Base-by-base conservation (phyloP, 805 yeast genomes). In the Yarrowia sp. region DNA sequence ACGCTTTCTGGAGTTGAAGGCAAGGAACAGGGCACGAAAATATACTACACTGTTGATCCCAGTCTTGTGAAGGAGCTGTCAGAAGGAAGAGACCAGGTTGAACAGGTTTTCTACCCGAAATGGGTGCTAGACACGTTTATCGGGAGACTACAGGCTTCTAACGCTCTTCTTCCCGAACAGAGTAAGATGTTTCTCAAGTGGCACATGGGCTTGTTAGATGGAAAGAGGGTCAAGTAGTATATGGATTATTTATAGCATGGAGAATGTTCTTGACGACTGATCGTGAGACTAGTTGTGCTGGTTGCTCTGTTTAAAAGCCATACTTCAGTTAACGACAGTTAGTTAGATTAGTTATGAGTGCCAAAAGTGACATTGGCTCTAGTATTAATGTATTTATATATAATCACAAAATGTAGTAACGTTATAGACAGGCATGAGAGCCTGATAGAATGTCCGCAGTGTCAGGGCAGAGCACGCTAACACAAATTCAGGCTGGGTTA, bases 1-100 rank as follows among this genome's bases (percentile, higher is more conserved):
- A 46, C 55, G 10, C 36, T 61, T 3, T 46, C 53, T 20, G 55
- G 55, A n/a, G 55, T 46, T 1, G 86, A 90, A 88, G 82, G 86
- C 12, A 83, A 86, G 72, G 85, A 81, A 71, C 63, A 66, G 1
- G 80, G 84, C 1, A 71, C 85, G 66, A 86, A 86, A 72, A 74
- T 86, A 0, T 75, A 83, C 69, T 86, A 80, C 70, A 76, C 83
- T 0, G 72, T 74, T 1, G 79, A 80, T 38, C n/a, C 60, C 0
- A 67, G 46, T 0, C 71, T 73, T 7, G 76, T 81, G 24, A 72
- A 71, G 1, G 70, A 70, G 13, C 76, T 80, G 40, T 64, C 76
- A 34, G 55, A 68, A 33, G 74, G 74, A 9, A 72, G 81, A 43
- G 79, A 80, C 0, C 82, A 84, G 30, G 77, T 82, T 24, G 85